Conservation (phyloP, 768 basidiomycete genomes). For the Russula foetens region DNA sequence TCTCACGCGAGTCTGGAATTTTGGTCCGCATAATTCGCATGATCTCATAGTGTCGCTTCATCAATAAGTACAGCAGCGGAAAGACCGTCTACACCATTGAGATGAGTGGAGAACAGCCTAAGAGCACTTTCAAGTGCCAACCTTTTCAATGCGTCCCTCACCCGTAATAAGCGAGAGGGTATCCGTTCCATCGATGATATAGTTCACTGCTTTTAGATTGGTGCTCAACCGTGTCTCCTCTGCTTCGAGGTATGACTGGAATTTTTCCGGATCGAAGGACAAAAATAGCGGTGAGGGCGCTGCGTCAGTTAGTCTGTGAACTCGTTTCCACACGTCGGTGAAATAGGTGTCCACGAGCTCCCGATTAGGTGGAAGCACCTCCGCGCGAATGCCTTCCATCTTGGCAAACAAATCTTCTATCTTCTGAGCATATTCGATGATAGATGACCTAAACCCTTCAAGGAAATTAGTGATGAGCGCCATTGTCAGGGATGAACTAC, state of each 20-base stretch:
- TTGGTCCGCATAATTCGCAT: constrained; percentile 4
- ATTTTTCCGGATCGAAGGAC: not conserved
- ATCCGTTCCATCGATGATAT: constrained; percentile 25
- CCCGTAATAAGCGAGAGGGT: constrained; percentile 25
- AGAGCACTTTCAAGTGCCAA: not conserved
- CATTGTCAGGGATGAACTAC: not conserved
- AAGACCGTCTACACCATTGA: constrained; percentile 9
- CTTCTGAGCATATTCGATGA: constrained; percentile 11
- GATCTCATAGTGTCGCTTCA: constrained; percentile 19
- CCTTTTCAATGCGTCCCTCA: constrained; percentile 11
- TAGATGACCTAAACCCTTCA: constrained; percentile 5
- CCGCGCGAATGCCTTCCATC: constrained; percentile 8
- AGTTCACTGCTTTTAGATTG: constrained; percentile 23
- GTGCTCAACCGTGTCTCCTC: constrained; percentile 24
- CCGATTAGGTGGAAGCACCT: constrained; percentile 10
- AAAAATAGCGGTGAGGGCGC: not conserved
- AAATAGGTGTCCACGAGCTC: not conserved
- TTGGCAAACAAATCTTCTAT: constrained; percentile 13
- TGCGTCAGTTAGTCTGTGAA: constrained; percentile 9
- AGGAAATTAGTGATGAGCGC: not conserved
- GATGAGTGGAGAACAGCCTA: not conserved
- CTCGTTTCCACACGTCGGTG: not conserved
- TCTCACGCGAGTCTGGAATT: constrained; percentile 1
- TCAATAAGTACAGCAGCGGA: constrained; percentile 14
- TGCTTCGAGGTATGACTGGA: constrained; percentile 19